Conservation (phyloP, 441 rosid species). For the Hypseocharis bilobata region DNA sequence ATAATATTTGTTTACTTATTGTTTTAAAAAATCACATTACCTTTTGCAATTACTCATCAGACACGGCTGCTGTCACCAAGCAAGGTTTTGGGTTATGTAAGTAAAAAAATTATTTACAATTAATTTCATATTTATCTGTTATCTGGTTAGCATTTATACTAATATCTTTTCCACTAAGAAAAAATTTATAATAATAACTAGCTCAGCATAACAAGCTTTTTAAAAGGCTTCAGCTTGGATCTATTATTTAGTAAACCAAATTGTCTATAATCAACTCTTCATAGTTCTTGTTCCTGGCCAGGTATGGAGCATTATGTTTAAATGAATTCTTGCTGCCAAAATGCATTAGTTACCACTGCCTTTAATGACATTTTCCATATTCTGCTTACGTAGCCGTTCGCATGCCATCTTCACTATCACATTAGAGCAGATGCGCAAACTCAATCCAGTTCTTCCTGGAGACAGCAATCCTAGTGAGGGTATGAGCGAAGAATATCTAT, state of each 20-base stretch:
- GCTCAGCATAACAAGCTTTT: background rate
- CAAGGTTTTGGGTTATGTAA: background rate
- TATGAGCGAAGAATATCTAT: constrained; percentile 82
- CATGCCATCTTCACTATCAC: constrained; percentile 98
- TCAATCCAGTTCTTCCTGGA: constrained; percentile 46
- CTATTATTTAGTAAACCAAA: too few species aligned
- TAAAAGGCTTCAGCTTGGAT: background rate
- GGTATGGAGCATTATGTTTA: constrained; percentile 5
- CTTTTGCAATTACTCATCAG: background rate
- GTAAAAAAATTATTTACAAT: too few species aligned
- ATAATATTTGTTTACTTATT: background rate
- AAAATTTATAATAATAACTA: too few species aligned
- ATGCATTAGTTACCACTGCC: background rate
- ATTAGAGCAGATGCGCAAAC: constrained; percentile 83
- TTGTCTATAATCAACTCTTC: background rate
- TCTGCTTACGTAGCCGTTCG: constrained; percentile 60
- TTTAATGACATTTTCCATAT: constrained; percentile 17
- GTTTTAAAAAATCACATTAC: background rate
- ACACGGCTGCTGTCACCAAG: background rate
- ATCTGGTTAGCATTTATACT: background rate
- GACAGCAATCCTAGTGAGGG: constrained; percentile 44
- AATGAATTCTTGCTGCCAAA: constrained; percentile 7
- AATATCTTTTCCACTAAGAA: background rate
- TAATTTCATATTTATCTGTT: background rate
- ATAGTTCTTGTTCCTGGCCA: background rate